phyloP scores from a whole-genome alignment of 2,329 filamentous ascomycete genomes.

The Ophiostoma pallidulum region DNA sequence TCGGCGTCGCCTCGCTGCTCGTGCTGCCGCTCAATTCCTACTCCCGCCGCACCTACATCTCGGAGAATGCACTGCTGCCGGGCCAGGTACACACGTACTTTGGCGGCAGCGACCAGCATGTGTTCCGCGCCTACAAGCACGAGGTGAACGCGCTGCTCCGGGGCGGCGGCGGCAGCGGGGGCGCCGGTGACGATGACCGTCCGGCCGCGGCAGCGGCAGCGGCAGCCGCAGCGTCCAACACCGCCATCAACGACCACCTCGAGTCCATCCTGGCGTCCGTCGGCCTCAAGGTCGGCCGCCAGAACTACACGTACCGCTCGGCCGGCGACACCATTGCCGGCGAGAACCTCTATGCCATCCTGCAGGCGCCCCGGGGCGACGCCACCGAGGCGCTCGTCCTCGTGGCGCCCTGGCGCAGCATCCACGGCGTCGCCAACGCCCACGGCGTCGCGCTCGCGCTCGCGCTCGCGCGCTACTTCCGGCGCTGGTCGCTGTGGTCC shows the following conservation, averaged over 20 bases:
- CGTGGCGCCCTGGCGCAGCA: slow-evolving; percentile 80
- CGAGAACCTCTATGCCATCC: slow-evolving; percentile 86
- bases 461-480: slow-evolving; percentile 88
- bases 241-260: slow-evolving; percentile 59
- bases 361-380: slow-evolving; percentile 89
- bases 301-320: slow-evolving; percentile 78
- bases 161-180: too few relatives aligned
- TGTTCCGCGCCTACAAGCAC: slow-evolving; percentile 81
- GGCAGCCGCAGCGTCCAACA: slow-evolving; percentile 41
- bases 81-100: slow-evolving; percentile 98
- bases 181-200: too few relatives aligned
- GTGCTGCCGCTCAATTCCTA: slow-evolving; percentile 84
- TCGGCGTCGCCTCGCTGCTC: slow-evolving; percentile 83
- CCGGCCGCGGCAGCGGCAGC: too few relatives aligned
- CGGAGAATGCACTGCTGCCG: slow-evolving; percentile 89
- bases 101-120: slow-evolving; percentile 87
- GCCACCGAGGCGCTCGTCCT: slow-evolving; percentile 95
- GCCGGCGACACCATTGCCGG: slow-evolving; percentile 65
- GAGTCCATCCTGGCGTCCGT: slow-evolving; percentile 66
- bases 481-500: slow-evolving; percentile 95
- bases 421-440: slow-evolving; percentile 67
- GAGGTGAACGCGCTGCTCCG: slow-evolving; percentile 58
- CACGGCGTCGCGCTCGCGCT: slow-evolving; percentile 81
- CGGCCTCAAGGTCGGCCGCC: slow-evolving; percentile 78
- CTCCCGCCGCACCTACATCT: slow-evolving; percentile 88